Evolutionary conservation across 2,329 filamentous ascomycete species (phyloP).

Genomic region (Epichloe sibirici): DNA sequence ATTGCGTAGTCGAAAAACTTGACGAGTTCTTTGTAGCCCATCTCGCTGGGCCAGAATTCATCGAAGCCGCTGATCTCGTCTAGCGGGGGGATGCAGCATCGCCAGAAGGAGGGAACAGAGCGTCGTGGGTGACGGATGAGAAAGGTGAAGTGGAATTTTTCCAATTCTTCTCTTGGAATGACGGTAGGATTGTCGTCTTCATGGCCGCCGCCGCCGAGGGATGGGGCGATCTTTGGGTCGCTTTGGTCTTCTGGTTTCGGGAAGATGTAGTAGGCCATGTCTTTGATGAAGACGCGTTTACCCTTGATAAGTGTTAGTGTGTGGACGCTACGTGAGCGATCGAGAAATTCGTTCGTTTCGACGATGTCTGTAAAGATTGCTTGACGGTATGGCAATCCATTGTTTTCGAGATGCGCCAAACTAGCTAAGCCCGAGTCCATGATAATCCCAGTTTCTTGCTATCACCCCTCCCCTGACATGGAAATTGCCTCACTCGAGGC

Average conservation of each 20-base stretch:
- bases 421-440: no score
- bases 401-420: background rate
- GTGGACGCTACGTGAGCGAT: background rate
- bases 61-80: constrained; percentile 72
- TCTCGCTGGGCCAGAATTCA: constrained; percentile 76
- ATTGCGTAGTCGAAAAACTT: constrained; percentile 77
- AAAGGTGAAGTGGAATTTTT: constrained; percentile 87
- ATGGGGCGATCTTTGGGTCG: constrained; percentile 61
- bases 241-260: constrained; percentile 53
- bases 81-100: constrained; percentile 89
- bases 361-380: background rate
- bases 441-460: no score
- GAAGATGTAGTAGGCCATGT: constrained; percentile 87
- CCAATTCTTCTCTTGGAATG: constrained; percentile 57
- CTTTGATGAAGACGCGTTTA: constrained; percentile 95
- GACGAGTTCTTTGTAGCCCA: constrained; percentile 81
- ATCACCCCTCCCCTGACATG: no score
- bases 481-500: no score
- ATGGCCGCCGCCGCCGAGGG: constrained; percentile 48
- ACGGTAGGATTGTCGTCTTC: constrained; percentile 75
- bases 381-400: background rate
- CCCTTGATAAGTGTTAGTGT: constrained; percentile 36
- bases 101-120: constrained; percentile 86
- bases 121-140: constrained; percentile 90
- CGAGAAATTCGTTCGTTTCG: background rate